phyloP scores from a whole-genome alignment of 2,329 filamentous ascomycete species.

The Ophiosphaerella herpotricha region DNA sequence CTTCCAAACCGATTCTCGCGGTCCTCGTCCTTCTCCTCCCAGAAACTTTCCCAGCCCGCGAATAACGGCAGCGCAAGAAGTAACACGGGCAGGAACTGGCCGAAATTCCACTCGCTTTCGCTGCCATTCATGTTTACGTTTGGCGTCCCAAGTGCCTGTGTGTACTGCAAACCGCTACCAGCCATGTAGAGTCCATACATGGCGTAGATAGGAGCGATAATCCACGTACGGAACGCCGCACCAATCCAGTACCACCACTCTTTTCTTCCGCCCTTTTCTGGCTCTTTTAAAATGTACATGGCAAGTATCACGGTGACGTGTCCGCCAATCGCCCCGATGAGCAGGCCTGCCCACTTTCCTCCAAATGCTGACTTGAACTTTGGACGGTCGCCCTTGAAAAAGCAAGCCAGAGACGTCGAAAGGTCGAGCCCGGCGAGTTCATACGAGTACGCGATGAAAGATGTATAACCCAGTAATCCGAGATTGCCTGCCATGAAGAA shows the following conservation, averaged over 20 bases:
- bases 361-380: slow-evolving; percentile 27
- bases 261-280: slow-evolving; percentile 12
- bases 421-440: slow-evolving; percentile 27
- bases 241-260: slow-evolving; percentile 28
- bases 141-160: slow-evolving; percentile 32
- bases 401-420: slow-evolving; percentile 30
- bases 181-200: slow-evolving; percentile 38
- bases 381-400: slow-evolving; percentile 30
- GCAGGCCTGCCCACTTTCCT: slow-evolving; percentile 31
- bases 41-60: slow-evolving; percentile 38
- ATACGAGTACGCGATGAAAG: slow-evolving; percentile 37
- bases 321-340: slow-evolving; percentile 37
- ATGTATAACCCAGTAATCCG: slow-evolving; percentile 34
- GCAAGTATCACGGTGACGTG: slow-evolving; percentile 35
- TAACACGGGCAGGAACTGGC: slow-evolving; percentile 36
- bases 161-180: slow-evolving; percentile 21
- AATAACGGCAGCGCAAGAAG: slow-evolving; percentile 37
- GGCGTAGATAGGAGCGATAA: slow-evolving; percentile 36
- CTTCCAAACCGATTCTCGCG: slow-evolving; percentile 23
- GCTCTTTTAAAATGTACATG: slow-evolving; percentile 33
- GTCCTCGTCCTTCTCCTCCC: slow-evolving; percentile 34
- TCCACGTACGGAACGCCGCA: slow-evolving; percentile 32
- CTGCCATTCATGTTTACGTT: slow-evolving; percentile 24
- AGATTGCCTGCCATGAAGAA: slow-evolving; percentile 41
- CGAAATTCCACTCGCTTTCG: slow-evolving; percentile 37